Percentiles rank a stretch among this genome's conserved stretches.
phyloP scores from a whole-genome alignment of 73 alveolate genomes.

The Paramecium sexaurelia region DNA sequence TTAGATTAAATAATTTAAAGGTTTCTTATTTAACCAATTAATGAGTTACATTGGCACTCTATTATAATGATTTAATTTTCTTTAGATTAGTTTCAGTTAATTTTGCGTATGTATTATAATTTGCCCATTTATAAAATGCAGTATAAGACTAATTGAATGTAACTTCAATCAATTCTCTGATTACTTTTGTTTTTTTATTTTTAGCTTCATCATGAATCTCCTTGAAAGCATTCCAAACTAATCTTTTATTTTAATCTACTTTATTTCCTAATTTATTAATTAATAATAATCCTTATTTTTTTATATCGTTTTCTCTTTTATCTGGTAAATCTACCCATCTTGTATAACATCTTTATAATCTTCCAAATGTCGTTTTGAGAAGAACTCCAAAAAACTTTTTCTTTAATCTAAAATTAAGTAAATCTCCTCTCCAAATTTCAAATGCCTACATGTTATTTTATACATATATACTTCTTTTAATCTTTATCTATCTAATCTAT shows the following conservation, averaged over 20 bases:
- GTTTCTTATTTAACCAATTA: not conserved
- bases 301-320: constrained; percentile 10
- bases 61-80: not conserved
- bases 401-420: not conserved
- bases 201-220: constrained; percentile 18
- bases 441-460: not conserved
- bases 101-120: constrained; percentile 21
- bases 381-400: constrained; percentile 33
- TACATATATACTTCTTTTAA: not conserved
- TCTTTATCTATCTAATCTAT: constrained; percentile 3
- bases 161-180: constrained; percentile 45
- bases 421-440: constrained; percentile 8
- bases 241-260: not conserved
- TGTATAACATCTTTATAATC: not conserved
- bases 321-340: constrained; percentile 35
- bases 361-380: constrained; percentile 32
- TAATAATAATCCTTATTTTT: not conserved
- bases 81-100: constrained; percentile 28
- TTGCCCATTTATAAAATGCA: constrained; percentile 50
- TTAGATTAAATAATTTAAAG: not conserved
- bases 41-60: not conserved
- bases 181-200: constrained; percentile 40
- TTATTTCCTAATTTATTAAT: constrained; percentile 24
- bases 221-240: constrained; percentile 38
- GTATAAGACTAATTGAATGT: constrained; percentile 26